phyloP scores from a whole-genome alignment of 2,329 filamentous ascomycete species.

The Pezicula neosporulosa region DNA sequence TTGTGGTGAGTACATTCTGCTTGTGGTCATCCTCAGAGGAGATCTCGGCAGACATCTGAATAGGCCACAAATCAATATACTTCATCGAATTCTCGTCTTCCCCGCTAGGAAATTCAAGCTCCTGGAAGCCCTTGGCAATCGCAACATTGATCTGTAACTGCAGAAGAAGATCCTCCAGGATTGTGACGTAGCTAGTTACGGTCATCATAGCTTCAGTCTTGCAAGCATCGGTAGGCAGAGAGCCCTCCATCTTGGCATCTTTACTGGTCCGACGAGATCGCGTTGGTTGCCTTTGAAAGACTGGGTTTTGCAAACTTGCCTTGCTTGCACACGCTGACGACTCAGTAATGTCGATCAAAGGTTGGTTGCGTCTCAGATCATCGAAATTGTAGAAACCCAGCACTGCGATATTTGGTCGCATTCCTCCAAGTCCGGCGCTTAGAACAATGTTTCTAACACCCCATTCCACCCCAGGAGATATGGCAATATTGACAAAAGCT shows the following conservation, averaged over 20 bases:
- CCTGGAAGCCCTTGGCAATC: conserved; percentile 76
- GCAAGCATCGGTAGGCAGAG: conserved; percentile 67
- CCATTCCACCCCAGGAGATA: conserved; percentile 82
- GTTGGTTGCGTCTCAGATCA: conserved; percentile 61
- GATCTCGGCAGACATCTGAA: conserved; percentile 88
- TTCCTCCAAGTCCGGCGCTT: conserved; percentile 78
- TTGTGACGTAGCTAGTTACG: conserved; percentile 73
- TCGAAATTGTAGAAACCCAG: conserved; percentile 78
- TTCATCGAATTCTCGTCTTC: conserved; percentile 59
- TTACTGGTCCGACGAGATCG: conserved; percentile 51
- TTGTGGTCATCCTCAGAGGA: conserved; percentile 60
- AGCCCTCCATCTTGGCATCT: conserved; percentile 51
- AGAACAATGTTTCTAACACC: conserved; percentile 79
- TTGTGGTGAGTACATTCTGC: conserved; percentile 71
- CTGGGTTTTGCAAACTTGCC: conserved; percentile 24
- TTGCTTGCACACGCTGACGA: conserved; percentile 33
- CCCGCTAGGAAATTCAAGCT: conserved; percentile 66
- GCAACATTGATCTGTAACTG: conserved; percentile 80
- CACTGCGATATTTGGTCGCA: conserved; percentile 85
- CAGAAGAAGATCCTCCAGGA: conserved; percentile 77
- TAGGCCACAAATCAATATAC: conserved; percentile 87
- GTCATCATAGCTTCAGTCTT: conserved; percentile 66
- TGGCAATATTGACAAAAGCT: conserved; percentile 82
- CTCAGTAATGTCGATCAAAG: conserved; percentile 54
- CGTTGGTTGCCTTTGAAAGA: conserved; percentile 25